Percentiles rank a stretch among this genome's conserved stretches.
phyloP scores from a whole-genome alignment of 73 alveolate species.

The Halteria grandinella region DNA sequence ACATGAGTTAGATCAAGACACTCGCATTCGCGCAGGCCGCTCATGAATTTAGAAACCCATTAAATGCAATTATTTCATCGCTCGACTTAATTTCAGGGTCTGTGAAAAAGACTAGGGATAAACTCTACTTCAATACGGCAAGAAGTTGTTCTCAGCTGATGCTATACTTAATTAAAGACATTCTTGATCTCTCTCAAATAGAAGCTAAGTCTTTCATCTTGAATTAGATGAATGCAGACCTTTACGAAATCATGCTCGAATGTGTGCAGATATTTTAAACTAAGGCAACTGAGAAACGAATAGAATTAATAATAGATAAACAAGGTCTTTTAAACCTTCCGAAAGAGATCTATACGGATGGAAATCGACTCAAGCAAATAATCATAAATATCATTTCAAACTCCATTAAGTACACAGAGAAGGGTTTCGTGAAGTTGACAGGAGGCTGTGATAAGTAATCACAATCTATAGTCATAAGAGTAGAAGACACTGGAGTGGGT shows the following conservation, averaged over 20 bases:
- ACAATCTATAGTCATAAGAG: neutral
- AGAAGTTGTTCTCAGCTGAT: constrained; percentile 35
- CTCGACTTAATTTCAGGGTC: neutral
- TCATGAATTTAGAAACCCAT: constrained; percentile 61
- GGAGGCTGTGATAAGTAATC: neutral
- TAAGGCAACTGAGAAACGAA: constrained; percentile 10
- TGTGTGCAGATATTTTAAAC: neutral
- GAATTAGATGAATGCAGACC: neutral
- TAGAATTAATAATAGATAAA: constrained; percentile 29
- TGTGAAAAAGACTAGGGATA: neutral
- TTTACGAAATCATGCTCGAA: neutral
- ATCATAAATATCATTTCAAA: constrained; percentile 49
- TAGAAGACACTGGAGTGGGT: constrained; percentile 38
- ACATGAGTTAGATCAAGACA: neutral
- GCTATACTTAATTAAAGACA: constrained; percentile 32
- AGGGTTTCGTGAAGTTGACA: constrained; percentile 42
- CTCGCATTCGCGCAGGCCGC: constrained; percentile 55
- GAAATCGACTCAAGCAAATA: constrained; percentile 22
- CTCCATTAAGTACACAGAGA: constrained; percentile 54
- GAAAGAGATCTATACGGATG: constrained; percentile 6
- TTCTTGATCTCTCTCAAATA: constrained; percentile 41
- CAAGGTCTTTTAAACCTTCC: constrained; percentile 4
- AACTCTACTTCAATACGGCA: constrained; percentile 21
- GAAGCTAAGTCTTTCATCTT: constrained; percentile 31
- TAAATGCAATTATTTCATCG: constrained; percentile 40